A percentile compares a stretch with the other conserved stretches of the same genome.
phyloP scores from a whole-genome alignment of 345 rosid species.

The Citrus trifoliata region DNA sequence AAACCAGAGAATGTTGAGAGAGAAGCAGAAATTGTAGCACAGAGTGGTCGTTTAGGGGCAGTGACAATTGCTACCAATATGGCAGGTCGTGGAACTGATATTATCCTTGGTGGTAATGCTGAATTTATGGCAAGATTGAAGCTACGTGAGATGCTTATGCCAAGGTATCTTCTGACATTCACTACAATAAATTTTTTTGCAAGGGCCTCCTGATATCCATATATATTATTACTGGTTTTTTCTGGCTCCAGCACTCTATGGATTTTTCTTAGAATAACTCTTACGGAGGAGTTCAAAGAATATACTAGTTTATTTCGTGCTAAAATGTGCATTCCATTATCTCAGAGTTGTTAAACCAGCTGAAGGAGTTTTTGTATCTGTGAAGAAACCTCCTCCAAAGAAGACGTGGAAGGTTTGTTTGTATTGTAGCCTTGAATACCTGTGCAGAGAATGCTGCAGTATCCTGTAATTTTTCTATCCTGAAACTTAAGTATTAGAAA shows the following conservation, averaged over 20 bases:
- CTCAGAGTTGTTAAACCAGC: slow-evolving; percentile 72
- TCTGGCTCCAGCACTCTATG: background rate
- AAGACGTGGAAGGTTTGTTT: slow-evolving; percentile 83
- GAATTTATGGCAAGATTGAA: slow-evolving; percentile 98
- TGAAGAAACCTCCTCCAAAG: slow-evolving; percentile 79
- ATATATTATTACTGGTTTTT: background rate
- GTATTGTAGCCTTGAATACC: background rate
- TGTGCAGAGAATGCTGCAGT: background rate
- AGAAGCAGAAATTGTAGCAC: slow-evolving; percentile 99
- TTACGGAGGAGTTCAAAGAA: background rate
- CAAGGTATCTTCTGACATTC: slow-evolving; percentile 53
- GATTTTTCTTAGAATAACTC: background rate
- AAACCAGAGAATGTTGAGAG: slow-evolving; percentile 99
- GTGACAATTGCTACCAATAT: slow-evolving; percentile 98
- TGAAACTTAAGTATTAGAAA: slow-evolving; percentile 4
- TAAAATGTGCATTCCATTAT: slow-evolving; percentile 6
- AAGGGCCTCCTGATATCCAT: background rate
- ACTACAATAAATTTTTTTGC: slow-evolving; percentile 2
- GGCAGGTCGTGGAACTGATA: slow-evolving; percentile 99
- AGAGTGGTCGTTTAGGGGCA: slow-evolving; percentile 96
- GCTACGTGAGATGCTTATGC: slow-evolving; percentile 97
- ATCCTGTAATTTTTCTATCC: background rate
- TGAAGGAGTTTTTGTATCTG: slow-evolving; percentile 80
- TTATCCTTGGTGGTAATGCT: slow-evolving; percentile 95
- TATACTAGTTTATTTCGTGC: background rate